Percentiles rank a stretch among this genome's conserved stretches.
Conservation (phyloP, 139 green algal species). For the Asterochloris sp. region DNA sequence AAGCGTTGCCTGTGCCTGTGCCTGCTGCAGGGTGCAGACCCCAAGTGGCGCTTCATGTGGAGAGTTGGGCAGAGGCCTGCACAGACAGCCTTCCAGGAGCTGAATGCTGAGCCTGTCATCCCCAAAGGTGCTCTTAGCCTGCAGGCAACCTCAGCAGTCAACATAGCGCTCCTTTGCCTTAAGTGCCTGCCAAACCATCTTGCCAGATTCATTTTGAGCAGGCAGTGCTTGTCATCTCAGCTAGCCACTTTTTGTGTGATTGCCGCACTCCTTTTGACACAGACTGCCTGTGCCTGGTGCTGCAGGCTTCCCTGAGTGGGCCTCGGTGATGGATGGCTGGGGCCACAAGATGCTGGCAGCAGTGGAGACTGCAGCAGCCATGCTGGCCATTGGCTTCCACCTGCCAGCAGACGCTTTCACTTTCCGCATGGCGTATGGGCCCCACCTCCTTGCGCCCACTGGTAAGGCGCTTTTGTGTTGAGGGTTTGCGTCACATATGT, state of each 20-base stretch:
- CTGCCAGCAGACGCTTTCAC: constrained; percentile 64
- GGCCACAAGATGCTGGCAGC: constrained; percentile 60
- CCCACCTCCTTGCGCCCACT: constrained; percentile 91
- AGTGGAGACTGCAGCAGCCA: constrained; percentile 42
- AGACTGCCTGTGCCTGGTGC: neutral
- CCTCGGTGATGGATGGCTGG: constrained; percentile 77
- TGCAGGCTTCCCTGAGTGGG: constrained; percentile 77
- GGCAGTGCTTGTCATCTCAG: no score
- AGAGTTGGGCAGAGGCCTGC: constrained; percentile 60
- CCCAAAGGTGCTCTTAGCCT: constrained; percentile 23
- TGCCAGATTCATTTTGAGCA: no score
- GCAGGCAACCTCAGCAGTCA: neutral
- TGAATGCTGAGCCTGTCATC: constrained; percentile 80
- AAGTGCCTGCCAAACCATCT: neutral
- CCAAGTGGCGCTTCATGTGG: constrained; percentile 93
- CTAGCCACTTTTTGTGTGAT: no score
- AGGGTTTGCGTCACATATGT: no score
- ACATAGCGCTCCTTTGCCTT: neutral
- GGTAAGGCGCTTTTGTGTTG: constrained; percentile 24
- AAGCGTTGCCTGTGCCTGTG: no score
- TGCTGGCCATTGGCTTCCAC: constrained; percentile 67
- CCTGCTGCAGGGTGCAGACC: constrained; percentile 44
- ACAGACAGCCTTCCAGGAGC: constrained; percentile 63
- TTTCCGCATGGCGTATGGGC: constrained; percentile 64
- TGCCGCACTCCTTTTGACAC: no score